Percentiles rank a stretch among this genome's conserved stretches.
Evolutionary conservation across 73 alveolate species (phyloP).

Genomic region (Paramecium tetraurelia): DNA sequence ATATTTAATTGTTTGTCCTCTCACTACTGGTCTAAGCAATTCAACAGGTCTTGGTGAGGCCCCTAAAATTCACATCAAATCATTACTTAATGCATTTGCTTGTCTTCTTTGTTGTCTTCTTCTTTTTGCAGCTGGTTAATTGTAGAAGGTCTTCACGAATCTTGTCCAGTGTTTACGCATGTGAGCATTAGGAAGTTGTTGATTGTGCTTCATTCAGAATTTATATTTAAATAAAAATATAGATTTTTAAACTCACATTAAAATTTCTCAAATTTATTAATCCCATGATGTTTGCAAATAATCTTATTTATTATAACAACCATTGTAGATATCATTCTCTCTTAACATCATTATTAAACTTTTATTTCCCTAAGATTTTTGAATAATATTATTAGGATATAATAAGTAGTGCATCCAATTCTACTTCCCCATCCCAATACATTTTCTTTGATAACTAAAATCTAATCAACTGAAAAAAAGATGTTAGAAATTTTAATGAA

Average conservation of each 20-base stretch:
- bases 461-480: no score
- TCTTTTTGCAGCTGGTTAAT: constrained; percentile 92
- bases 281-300: neutral
- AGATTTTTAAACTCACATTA: neutral
- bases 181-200: constrained; percentile 89
- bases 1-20: constrained; percentile 89
- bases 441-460: no score
- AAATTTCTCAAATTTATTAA: neutral
- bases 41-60: constrained; percentile 80
- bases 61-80: constrained; percentile 39
- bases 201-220: constrained; percentile 68
- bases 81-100: constrained; percentile 76
- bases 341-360: neutral
- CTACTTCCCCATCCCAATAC: no score
- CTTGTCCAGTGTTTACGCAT: constrained; percentile 90
- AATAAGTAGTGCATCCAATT: no score
- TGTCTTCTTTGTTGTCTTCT: constrained; percentile 74
- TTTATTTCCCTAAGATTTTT: no score
- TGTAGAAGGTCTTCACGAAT: constrained; percentile 92
- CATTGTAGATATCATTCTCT: neutral
- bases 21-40: constrained; percentile 90
- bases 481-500: neutral
- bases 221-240: neutral
- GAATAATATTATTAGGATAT: no score
- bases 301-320: neutral